Conservation (phyloP, 2,329 filamentous ascomycete genomes). For the Alternaria sp. region DNA sequence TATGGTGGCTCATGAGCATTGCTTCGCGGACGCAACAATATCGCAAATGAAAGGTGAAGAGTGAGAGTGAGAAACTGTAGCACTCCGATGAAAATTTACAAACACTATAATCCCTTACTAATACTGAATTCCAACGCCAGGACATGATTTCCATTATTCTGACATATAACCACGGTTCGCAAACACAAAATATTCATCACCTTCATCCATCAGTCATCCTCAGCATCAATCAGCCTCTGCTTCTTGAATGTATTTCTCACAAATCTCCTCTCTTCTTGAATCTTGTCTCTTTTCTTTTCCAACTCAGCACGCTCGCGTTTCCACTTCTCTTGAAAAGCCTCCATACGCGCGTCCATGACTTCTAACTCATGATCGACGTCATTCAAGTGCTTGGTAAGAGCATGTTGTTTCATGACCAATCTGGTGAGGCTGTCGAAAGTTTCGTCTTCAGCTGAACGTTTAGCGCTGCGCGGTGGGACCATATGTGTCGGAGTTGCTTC, state of each 20-base stretch:
- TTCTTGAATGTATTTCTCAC: constrained; percentile 23
- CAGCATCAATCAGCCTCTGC: constrained; percentile 9
- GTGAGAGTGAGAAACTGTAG: not conserved
- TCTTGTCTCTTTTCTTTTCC: not conserved
- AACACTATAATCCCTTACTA: not conserved
- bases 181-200: not conserved
- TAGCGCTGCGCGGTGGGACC: constrained; percentile 1
- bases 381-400: constrained; percentile 20
- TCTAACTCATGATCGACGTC: constrained; percentile 17
- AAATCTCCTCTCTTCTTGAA: constrained; percentile 5
- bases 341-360: constrained; percentile 7
- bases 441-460: constrained; percentile 24
- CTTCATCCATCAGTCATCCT: not conserved
- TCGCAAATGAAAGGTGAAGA: not conserved
- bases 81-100: not conserved
- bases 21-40: not conserved
- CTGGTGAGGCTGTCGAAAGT: constrained; percentile 17
- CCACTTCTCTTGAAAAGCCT: constrained; percentile 17
- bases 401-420: constrained; percentile 13
- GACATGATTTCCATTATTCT: not conserved
- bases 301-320: constrained; percentile 2
- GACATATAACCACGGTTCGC: not conserved
- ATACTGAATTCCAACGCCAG: not conserved
- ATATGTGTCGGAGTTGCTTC: not conserved
- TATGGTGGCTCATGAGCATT: not conserved